phyloP scores from a whole-genome alignment of 139 green algal species.

The Spirogloea muscicola region DNA sequence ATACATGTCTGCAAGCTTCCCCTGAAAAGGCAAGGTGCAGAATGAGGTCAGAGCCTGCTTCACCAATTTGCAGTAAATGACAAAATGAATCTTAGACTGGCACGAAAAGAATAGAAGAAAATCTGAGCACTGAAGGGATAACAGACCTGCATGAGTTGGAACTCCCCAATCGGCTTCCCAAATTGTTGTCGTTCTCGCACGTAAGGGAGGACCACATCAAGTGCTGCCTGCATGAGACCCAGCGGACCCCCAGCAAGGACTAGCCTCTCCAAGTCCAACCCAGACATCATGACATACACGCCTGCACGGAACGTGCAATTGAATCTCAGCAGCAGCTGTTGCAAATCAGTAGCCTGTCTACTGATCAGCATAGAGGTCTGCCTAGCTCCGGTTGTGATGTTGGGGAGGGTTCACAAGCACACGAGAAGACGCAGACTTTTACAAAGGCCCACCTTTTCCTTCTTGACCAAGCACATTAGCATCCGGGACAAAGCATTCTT shows the following conservation, averaged over 20 bases:
- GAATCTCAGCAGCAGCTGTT: too few relatives aligned
- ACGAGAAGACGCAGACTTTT: neutral
- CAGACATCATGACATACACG: slow-evolving; percentile 82
- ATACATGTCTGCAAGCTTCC: slow-evolving; percentile 95
- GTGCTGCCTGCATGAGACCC: slow-evolving; percentile 73
- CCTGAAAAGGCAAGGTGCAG: slow-evolving; percentile 33
- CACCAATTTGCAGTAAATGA: too few relatives aligned
- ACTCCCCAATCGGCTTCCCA: slow-evolving; percentile 76
- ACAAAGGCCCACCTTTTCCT: slow-evolving; percentile 45
- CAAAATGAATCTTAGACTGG: neutral
- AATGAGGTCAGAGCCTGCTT: neutral
- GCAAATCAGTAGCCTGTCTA: too few relatives aligned
- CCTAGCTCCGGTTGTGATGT: too few relatives aligned
- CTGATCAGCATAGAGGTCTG: too few relatives aligned
- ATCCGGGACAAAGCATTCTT: slow-evolving; percentile 77
- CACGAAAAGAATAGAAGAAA: neutral
- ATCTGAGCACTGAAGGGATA: neutral
- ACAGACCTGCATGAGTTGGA: slow-evolving; percentile 67
- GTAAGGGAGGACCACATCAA: slow-evolving; percentile 82
- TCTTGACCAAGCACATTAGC: slow-evolving; percentile 83
- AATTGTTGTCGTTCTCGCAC: slow-evolving; percentile 79
- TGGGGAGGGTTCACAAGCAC: too few relatives aligned
- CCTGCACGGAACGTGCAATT: slow-evolving; percentile 45
- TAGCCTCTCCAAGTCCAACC: slow-evolving; percentile 86
- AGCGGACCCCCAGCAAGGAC: slow-evolving; percentile 82